These are phyloP conservation scores for Candida freyschussii DNA, from an alignment of 1,139 yeast genomes.

Conservation along the genomic window DNA sequence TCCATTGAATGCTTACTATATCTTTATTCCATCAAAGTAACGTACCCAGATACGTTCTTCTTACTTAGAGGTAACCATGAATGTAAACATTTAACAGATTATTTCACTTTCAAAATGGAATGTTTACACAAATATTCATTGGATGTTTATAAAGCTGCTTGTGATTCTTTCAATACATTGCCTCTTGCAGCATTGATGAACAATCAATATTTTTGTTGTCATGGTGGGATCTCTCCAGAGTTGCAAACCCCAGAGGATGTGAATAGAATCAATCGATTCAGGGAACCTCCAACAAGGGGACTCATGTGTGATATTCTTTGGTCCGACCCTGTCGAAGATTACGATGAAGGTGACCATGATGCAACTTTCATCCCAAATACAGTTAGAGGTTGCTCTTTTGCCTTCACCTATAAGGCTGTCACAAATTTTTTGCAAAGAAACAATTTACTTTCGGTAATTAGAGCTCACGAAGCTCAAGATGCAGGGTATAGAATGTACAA, in stretches of 20 bases:
- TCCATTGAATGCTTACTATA: conserved; percentile 85
- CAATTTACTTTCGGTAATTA: conserved; percentile 72
- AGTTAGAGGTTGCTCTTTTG: conserved; percentile 91
- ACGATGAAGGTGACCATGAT: conserved; percentile 64
- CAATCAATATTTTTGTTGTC: conserved; percentile 92
- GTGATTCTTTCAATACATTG: conserved; percentile 77
- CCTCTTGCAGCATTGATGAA: conserved; percentile 95
- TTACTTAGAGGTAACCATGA: conserved; percentile 94
- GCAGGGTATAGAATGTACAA: conserved; percentile 95
- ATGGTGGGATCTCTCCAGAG: conserved; percentile 95
- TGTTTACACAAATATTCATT: conserved; percentile 80
- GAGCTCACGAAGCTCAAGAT: conserved; percentile 98
- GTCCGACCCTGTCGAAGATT: conserved; percentile 93
- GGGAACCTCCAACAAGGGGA: conserved; percentile 93
- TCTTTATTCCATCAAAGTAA: conserved; percentile 75
- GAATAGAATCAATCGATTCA: conserved; percentile 66
- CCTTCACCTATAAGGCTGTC: conserved; percentile 81
- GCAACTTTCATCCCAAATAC: conserved; percentile 59
- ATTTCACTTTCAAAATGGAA: conserved; percentile 89
- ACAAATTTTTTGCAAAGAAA: conserved; percentile 78
- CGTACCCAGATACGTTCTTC: conserved; percentile 72
- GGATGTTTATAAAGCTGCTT: conserved; percentile 66
- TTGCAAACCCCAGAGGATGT: conserved; percentile 68
- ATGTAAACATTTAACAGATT: conserved; percentile 88
- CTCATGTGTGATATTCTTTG: conserved; percentile 92